phyloP scores from a whole-genome alignment of 768 basidiomycete genomes.

The Podaxis sp. region DNA sequence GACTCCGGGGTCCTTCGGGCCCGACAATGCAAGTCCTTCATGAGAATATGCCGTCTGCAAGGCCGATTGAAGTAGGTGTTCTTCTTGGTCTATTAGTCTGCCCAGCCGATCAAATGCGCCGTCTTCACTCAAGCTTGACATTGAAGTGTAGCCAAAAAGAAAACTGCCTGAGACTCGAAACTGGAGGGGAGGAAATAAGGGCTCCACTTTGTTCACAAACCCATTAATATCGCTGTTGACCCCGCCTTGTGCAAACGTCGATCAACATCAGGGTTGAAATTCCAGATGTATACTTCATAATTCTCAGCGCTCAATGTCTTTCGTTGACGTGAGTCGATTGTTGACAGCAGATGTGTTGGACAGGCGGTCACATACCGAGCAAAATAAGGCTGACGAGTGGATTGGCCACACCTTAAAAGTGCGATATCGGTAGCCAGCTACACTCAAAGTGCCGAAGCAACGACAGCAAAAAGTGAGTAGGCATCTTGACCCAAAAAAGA shows the following conservation, averaged over 20 bases:
- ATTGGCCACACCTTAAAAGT: background rate
- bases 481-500: no score
- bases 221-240: background rate
- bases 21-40: background rate
- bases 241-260: background rate
- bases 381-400: background rate
- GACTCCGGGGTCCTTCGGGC: constrained; percentile 1
- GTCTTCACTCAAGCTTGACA: background rate
- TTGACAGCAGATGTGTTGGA: background rate
- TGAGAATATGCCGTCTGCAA: constrained; percentile 9
- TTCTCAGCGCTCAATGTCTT: background rate
- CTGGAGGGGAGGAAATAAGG: background rate
- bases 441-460: no score
- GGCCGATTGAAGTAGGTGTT: constrained; percentile 1
- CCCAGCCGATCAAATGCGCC: background rate
- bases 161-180: background rate
- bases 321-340: background rate
- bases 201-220: background rate
- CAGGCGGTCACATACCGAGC: background rate
- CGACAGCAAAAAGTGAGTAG: background rate
- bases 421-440: no score
- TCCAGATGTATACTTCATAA: no score
- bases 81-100: background rate
- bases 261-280: background rate
- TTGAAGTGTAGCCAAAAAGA: background rate